phyloP scores from a whole-genome alignment of 208 protist species.

The Trichomonas gallinae region DNA sequence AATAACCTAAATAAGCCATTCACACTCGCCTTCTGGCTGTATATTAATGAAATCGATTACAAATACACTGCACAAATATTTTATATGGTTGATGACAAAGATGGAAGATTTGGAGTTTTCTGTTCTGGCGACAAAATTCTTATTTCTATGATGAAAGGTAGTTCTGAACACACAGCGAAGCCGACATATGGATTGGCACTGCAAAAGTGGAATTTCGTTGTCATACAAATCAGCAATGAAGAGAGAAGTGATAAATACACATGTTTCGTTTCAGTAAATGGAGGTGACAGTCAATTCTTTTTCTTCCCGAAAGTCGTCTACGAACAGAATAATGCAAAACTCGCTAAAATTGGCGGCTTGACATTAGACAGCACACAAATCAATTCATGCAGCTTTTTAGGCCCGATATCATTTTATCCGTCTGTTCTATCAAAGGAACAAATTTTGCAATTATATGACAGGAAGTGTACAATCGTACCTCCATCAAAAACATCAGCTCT shows the following conservation, averaged over 20 bases:
- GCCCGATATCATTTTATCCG: background rate
- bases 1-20: background rate
- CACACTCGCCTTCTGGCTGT: background rate
- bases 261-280: background rate
- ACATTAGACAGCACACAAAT: background rate
- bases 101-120: background rate
- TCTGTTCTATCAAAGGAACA: background rate
- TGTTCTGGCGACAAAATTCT: background rate
- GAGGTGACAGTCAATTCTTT: background rate
- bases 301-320: background rate
- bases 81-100: background rate
- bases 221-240: background rate
- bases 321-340: background rate
- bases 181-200: background rate
- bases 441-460: background rate
- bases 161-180: background rate
- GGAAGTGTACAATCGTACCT: background rate
- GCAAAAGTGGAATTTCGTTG: background rate
- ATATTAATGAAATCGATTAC: background rate
- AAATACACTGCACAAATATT: background rate
- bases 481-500: too few relatives aligned
- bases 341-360: background rate
- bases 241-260: background rate
- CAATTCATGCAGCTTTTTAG: background rate
- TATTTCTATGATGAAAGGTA: background rate